phyloP scores from a whole-genome alignment of 1,284 basidiomycete species.

The Trichosporon faecale region DNA sequence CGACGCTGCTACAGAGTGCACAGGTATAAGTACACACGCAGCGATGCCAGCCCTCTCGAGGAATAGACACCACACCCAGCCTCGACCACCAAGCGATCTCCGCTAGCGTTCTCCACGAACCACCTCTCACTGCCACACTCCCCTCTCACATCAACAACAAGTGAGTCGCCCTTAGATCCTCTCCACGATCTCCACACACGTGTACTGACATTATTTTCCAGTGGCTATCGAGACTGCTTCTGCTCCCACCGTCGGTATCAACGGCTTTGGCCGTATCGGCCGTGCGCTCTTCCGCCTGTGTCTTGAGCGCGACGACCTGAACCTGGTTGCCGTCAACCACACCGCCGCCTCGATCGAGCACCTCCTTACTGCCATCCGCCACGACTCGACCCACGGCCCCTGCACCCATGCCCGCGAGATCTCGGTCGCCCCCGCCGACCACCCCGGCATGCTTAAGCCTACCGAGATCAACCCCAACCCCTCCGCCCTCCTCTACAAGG shows the following conservation, averaged over 20 bases:
- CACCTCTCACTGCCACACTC: background rate
- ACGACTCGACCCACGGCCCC: conserved; percentile 52
- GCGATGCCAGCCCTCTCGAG: background rate
- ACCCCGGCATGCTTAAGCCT: conserved; percentile 38
- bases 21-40: conserved; percentile 2
- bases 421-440: conserved; percentile 35
- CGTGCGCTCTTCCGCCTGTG: conserved; percentile 39
- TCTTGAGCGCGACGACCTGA: conserved; percentile 37
- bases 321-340: conserved; percentile 52
- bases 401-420: conserved; percentile 37
- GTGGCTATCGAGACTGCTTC: conserved; percentile 14
- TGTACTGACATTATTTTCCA: conserved; percentile 13
- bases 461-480: conserved; percentile 37
- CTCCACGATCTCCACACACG: background rate
- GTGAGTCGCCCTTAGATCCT: background rate
- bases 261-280: conserved; percentile 53
- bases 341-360: conserved; percentile 50
- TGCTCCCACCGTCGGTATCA: conserved; percentile 47
- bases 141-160: conserved; percentile 7
- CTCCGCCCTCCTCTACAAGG: conserved; percentile 43
- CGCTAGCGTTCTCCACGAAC: background rate
- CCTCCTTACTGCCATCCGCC: conserved; percentile 46
- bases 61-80: background rate
- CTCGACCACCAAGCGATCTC: background rate
- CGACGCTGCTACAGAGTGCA: background rate